phyloP scores from a whole-genome alignment of 108 stramenopile species.

The Nitzschia sp. region DNA sequence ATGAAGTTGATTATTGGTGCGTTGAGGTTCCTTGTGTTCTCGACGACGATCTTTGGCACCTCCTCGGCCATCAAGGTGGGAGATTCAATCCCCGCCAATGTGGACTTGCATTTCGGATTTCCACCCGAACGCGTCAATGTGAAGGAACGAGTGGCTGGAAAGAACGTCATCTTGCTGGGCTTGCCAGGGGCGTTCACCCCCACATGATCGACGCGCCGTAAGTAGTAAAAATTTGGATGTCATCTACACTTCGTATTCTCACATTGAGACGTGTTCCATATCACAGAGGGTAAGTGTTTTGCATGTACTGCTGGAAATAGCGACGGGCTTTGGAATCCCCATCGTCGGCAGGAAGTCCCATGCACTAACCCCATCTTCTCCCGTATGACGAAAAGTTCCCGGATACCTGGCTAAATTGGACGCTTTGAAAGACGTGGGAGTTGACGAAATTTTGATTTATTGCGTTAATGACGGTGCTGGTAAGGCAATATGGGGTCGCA shows the following conservation, averaged over 20 bases:
- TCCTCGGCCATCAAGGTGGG: constrained; percentile 32
- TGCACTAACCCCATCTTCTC: too few relatives aligned
- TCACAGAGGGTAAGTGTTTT: too few relatives aligned
- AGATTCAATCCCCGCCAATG: constrained; percentile 31
- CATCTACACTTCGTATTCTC: too few relatives aligned
- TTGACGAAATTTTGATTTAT: constrained; percentile 68
- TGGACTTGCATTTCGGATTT: constrained; percentile 43
- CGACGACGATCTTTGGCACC: too few relatives aligned
- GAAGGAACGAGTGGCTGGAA: constrained; percentile 50
- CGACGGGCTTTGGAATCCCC: too few relatives aligned
- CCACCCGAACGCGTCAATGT: constrained; percentile 50
- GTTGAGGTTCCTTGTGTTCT: too few relatives aligned
- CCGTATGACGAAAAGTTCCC: constrained; percentile 47
- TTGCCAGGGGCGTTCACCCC: constrained; percentile 76
- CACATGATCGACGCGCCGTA: constrained; percentile 78
- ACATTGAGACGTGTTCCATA: too few relatives aligned
- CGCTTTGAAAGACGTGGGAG: constrained; percentile 44
- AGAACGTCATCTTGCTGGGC: constrained; percentile 64
- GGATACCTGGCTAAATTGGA: constrained; percentile 70
- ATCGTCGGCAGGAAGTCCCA: too few relatives aligned
- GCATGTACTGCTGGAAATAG: too few relatives aligned
- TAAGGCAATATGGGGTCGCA: too few relatives aligned
- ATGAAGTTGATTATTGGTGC: too few relatives aligned
- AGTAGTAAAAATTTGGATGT: too few relatives aligned
- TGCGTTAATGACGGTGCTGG: constrained; percentile 70